Conservation (phyloP, 2,329 filamentous ascomycete genomes). For the Coniochaeta sp. region DNA sequence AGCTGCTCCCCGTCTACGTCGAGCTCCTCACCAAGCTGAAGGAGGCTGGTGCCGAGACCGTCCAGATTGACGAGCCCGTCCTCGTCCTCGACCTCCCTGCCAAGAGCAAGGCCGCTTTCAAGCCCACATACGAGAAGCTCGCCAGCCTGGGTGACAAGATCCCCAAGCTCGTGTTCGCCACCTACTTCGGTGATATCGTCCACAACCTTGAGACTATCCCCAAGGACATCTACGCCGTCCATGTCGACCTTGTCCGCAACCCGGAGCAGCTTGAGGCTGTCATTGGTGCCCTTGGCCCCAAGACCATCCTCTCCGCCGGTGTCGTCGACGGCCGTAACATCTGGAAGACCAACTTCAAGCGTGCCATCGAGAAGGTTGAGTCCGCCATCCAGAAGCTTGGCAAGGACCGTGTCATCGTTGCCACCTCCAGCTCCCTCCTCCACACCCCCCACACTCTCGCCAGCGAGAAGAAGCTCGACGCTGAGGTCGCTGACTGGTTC, state of each 20-base stretch:
- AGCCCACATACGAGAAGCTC: conserved; percentile 92
- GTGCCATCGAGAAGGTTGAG: conserved; percentile 86
- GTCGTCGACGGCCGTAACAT: conserved; percentile 99
- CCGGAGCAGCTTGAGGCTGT: conserved; percentile 94
- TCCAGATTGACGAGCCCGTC: conserved; percentile 97
- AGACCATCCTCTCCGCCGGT: conserved; percentile 89
- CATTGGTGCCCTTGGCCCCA: conserved; percentile 72
- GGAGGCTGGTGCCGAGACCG: conserved; percentile 88
- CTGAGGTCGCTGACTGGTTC: conserved; percentile 96
- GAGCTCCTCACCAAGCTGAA: conserved; percentile 91
- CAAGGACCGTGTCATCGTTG: conserved; percentile 94
- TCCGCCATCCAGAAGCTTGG: conserved; percentile 87
- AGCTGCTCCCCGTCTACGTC: conserved; percentile 90
- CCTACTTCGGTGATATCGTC: conserved; percentile 98
- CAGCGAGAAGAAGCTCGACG: conserved; percentile 96
- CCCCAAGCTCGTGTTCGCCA: conserved; percentile 84
- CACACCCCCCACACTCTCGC: conserved; percentile 97
- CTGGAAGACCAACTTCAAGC: conserved; percentile 99
- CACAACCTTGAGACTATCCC: conserved; percentile 94
- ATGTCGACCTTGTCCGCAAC: conserved; percentile 95
- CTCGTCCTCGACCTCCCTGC: conserved; percentile 89
- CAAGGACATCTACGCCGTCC: conserved; percentile 73
- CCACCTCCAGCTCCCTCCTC: conserved; percentile 94
- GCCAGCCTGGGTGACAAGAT: conserved; percentile 68
- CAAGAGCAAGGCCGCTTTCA: conserved; percentile 95